Evolutionary conservation across 805 yeast genomes (phyloP), one percentile per base, ranked within the genome.

Genomic region (Martiniozyma abietophila): DNA sequence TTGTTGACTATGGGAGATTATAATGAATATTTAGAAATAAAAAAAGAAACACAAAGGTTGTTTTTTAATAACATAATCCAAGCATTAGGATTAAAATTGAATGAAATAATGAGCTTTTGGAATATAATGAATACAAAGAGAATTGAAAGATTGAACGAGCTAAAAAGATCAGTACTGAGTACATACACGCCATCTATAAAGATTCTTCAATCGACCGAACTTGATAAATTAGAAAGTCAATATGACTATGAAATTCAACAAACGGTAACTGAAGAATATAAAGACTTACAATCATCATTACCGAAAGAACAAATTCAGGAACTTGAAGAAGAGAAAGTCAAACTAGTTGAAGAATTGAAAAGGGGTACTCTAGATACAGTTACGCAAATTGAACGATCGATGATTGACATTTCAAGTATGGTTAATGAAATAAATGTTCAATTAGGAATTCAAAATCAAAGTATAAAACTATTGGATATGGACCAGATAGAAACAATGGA

Each of bases 401-500:
- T 80, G 54, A 51, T 75, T 28, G 95, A 84, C 49, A 78, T 88
- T 27, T 69, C 86, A 1, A 71, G 76, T 35, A 55, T 88, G 41
- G 89, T 86, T 49, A 65, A 76, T 17, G 92, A 83, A 49, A 62
- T 86, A 35, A 68, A 83, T 9, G 63, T 76, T 35, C 94, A 88
- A 51, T 62, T 86, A 31, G 71, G 73, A 17, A 54, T 72, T 1
- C 96, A 86, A 56, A 74, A 80, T 5, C 80, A 79, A 34, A 76
- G 72, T 51, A 80, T 86, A 11, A 65, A 70, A 32, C 61, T 65
- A 25, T 61, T 86, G 42, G 54, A 75, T 31, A 79, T 76, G 39
- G 76, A 76, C 40, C 88, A 82, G 40, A 75, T 74, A 40, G 74
- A 74, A 41, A 72, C 83, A 1, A 71, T 74, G 35, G 47, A 65